Conservation (phyloP, 257 asterid species). For the Nicotiana undulata region DNA sequence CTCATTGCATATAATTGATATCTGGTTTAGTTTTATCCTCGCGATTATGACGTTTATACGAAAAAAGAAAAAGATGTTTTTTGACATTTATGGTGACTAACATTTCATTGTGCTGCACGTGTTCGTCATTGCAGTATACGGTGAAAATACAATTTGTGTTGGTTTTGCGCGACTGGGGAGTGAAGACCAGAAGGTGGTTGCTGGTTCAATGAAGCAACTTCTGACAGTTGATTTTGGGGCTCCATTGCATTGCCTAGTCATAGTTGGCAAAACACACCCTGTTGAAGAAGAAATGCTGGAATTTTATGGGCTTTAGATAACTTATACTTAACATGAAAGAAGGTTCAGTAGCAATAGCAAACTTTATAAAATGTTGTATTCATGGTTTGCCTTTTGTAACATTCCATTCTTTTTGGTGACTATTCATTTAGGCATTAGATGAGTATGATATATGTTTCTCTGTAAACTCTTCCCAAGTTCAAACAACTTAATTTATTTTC, state of each 20-base stretch:
- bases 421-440: neutral
- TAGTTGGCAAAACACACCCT: slow-evolving; percentile 82
- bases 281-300: slow-evolving; percentile 87
- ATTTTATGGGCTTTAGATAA: slow-evolving; percentile 32
- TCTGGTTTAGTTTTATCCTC: neutral
- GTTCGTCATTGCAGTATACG: slow-evolving; percentile 42
- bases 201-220: slow-evolving; percentile 75
- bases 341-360: neutral
- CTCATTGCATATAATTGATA: neutral
- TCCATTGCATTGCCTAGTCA: slow-evolving; percentile 83
- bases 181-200: slow-evolving; percentile 69
- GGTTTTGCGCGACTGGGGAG: slow-evolving; percentile 90
- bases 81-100: neutral
- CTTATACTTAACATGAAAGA: neutral
- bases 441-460: neutral
- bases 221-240: slow-evolving; percentile 57
- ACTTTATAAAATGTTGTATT: neutral
- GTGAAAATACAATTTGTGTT: slow-evolving; percentile 64
- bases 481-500: neutral
- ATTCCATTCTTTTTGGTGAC: slow-evolving; percentile 1
- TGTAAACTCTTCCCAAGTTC: neutral
- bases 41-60: no score
- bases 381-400: neutral
- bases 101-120: neutral
- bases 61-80: neutral